Evolutionary conservation across 768 basidiomycete genomes (phyloP).

Genomic region (Psilocybe cyanescens): DNA sequence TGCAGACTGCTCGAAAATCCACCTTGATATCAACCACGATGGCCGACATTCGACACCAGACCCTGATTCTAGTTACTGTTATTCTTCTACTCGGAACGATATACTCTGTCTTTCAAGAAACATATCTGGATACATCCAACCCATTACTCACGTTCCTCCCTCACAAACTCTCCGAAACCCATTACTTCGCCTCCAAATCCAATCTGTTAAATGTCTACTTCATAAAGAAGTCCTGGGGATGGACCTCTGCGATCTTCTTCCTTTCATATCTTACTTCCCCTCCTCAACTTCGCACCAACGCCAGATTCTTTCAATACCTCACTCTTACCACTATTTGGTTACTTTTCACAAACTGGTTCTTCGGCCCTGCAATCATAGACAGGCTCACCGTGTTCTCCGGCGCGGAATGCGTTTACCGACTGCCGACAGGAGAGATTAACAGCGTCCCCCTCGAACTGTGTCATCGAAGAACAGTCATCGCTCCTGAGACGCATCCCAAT

Average conservation of each 20-base stretch:
- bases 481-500: slow-evolving; percentile 62
- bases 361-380: slow-evolving; percentile 78
- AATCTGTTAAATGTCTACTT: slow-evolving; percentile 85
- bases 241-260: slow-evolving; percentile 77
- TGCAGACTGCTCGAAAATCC: background rate
- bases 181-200: slow-evolving; percentile 81
- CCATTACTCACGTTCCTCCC: slow-evolving; percentile 70
- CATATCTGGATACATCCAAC: slow-evolving; percentile 87
- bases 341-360: slow-evolving; percentile 84
- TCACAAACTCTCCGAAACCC: slow-evolving; percentile 61
- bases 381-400: slow-evolving; percentile 69
- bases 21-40: slow-evolving; percentile 12
- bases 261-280: slow-evolving; percentile 63
- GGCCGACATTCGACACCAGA: slow-evolving; percentile 22
- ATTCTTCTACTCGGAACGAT: slow-evolving; percentile 63
- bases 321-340: slow-evolving; percentile 71
- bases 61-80: slow-evolving; percentile 35
- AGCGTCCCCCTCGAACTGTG: slow-evolving; percentile 64
- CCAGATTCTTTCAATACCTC: slow-evolving; percentile 56
- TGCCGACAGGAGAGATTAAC: slow-evolving; percentile 60
- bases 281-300: slow-evolving; percentile 37
- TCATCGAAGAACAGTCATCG: slow-evolving; percentile 49
- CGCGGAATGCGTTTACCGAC: slow-evolving; percentile 71
- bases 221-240: slow-evolving; percentile 91
- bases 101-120: slow-evolving; percentile 64